Conservation (phyloP, 768 basidiomycete genomes). For the Boletus subcaerulescens region DNA sequence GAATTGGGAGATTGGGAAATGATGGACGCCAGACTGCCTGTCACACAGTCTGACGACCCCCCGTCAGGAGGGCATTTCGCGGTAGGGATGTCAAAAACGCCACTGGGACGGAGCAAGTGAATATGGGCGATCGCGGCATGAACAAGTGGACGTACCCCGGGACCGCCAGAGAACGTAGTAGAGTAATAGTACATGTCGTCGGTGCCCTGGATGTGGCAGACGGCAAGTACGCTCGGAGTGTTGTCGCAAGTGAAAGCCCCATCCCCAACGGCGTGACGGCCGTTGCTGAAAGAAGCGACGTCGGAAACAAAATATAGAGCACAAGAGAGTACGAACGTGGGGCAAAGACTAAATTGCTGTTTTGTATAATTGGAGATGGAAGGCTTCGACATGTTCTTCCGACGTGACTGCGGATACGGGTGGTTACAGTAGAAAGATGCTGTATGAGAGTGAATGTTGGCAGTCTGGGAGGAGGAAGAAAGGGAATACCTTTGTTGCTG, state of each 20-base stretch:
- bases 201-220: conserved; percentile 79
- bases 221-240: conserved; percentile 77
- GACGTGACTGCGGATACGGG: conserved; percentile 55
- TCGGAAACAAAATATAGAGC: conserved; percentile 11
- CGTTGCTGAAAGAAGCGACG: conserved; percentile 61
- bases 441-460: neutral
- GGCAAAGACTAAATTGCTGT: conserved; percentile 90
- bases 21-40: conserved; percentile 79
- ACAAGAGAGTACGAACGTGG: conserved; percentile 58
- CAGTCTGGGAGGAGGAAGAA: neutral
- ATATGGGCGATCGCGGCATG: neutral
- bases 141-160: conserved; percentile 57
- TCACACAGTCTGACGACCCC: conserved; percentile 96
- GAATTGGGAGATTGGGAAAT: conserved; percentile 44
- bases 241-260: conserved; percentile 83
- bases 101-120: conserved; percentile 48
- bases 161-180: conserved; percentile 92
- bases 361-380: conserved; percentile 69
- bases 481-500: conserved; percentile 5
- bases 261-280: conserved; percentile 95
- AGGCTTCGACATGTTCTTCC: conserved; percentile 79
- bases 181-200: conserved; percentile 88
- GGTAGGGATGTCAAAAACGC: conserved; percentile 92
- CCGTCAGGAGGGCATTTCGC: conserved; percentile 92
- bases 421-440: neutral